phyloP scores from a whole-genome alignment of 208 protist species.

The Leishmania gerbilli region DNA sequence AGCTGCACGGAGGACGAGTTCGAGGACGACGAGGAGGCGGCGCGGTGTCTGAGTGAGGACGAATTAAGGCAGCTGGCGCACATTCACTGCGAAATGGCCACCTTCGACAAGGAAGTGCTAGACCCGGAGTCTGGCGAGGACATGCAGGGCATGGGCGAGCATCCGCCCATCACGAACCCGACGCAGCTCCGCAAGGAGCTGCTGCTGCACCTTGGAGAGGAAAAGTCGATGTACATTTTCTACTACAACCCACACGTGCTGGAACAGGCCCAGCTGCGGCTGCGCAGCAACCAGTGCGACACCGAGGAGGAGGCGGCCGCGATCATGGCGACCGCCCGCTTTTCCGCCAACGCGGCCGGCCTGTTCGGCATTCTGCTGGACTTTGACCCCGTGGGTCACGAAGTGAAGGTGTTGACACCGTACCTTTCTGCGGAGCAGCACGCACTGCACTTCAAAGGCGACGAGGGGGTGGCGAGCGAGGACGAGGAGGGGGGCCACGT shows the following conservation, averaged over 20 bases:
- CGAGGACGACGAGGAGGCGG: constrained; percentile 58
- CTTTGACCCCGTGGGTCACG: constrained; percentile 76
- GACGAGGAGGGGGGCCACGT: constrained; percentile 11
- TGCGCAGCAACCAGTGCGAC: constrained; percentile 78
- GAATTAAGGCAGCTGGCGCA: constrained; percentile 41
- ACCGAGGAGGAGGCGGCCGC: constrained; percentile 60
- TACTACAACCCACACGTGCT: constrained; percentile 91
- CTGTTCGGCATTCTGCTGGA: constrained; percentile 73
- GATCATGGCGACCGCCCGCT: constrained; percentile 41
- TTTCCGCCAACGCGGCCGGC: constrained; percentile 52
- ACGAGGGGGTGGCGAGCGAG: not conserved
- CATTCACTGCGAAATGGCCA: constrained; percentile 86
- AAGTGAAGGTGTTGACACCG: constrained; percentile 64
- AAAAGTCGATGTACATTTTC: constrained; percentile 76
- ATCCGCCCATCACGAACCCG: constrained; percentile 66
- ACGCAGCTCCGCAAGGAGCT: constrained; percentile 87
- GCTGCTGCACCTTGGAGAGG: constrained; percentile 50
- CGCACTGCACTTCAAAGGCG: constrained; percentile 26
- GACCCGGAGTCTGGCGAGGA: constrained; percentile 42
- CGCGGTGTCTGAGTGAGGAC: constrained; percentile 34
- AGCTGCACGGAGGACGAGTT: constrained; percentile 42
- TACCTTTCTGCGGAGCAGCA: constrained; percentile 52
- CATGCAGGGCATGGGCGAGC: constrained; percentile 72
- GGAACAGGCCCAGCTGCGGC: constrained; percentile 77
- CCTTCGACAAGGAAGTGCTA: constrained; percentile 75